A percentile compares a stretch with the other conserved stretches of the same genome.
These are phyloP conservation scores for Termitomyces sp. DNA, from an alignment of 768 basidiomycete species.

Conservation along the genomic window DNA sequence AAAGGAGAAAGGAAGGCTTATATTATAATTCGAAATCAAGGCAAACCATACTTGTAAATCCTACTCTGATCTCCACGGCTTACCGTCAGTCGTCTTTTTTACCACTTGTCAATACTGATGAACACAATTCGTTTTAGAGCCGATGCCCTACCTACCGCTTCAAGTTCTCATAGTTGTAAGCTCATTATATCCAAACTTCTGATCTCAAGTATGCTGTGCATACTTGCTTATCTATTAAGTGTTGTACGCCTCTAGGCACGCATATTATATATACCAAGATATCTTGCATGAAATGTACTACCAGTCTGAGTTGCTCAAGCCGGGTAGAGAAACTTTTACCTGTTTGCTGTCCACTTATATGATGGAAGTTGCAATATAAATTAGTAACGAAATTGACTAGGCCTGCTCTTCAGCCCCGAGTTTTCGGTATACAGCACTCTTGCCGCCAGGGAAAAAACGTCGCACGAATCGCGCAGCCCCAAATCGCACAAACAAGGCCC, in stretches of 20 bases:
- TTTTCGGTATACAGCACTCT: conserved; percentile 40
- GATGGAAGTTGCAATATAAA: not conserved
- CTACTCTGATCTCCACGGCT: conserved; percentile 63
- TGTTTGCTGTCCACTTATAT: not conserved
- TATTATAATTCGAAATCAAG: conserved; percentile 31
- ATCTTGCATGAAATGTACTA: not conserved
- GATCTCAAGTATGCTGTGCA: not conserved
- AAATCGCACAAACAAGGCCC: conserved; percentile 47
- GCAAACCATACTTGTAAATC: conserved; percentile 61
- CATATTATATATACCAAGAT: not conserved
- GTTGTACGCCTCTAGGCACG: not conserved
- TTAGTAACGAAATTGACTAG: conserved; percentile 35
- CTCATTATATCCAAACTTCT: not conserved
- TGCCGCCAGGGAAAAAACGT: conserved; percentile 35
- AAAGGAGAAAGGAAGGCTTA: not conserved
- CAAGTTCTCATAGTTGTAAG: not conserved
- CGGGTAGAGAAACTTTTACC: no score
- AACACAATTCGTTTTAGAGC: conserved; percentile 29
- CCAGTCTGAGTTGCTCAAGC: not conserved
- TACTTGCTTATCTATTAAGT: conserved; percentile 4
- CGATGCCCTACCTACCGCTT: conserved; percentile 30
- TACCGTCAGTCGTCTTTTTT: conserved; percentile 48
- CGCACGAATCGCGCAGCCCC: conserved; percentile 50
- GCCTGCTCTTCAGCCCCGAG: conserved; percentile 43
- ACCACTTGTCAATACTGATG: not conserved